These are phyloP conservation scores for Allomyces javanicus DNA, from an alignment of 192 early-diverging fungal species.

Conservation along the genomic window DNA sequence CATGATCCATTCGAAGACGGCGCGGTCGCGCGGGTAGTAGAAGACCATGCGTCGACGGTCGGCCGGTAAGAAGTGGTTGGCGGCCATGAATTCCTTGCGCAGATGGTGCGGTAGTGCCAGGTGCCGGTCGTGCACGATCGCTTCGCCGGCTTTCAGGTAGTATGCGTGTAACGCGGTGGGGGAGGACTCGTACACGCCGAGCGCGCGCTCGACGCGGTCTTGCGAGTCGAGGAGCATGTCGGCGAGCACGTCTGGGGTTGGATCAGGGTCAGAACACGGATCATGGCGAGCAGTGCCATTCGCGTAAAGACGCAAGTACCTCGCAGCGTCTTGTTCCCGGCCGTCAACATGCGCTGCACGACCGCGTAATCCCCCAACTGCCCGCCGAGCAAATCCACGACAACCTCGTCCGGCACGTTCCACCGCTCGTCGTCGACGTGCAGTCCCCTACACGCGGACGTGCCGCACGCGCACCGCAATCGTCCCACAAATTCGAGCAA, in stretches of 20 bases:
- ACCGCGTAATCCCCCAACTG: background rate
- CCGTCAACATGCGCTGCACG: background rate
- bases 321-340: background rate
- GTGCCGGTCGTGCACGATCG: too few relatives aligned
- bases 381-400: background rate
- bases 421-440: background rate
- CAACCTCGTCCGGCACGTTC: background rate
- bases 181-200: background rate
- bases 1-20: background rate
- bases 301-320: too few relatives aligned
- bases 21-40: background rate
- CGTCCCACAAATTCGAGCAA: background rate
- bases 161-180: too few relatives aligned
- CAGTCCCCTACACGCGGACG: background rate
- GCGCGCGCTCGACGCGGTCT: background rate
- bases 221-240: background rate
- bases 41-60: background rate
- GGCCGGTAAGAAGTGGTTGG: too few relatives aligned
- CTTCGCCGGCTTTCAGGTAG: too few relatives aligned
- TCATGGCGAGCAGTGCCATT: too few relatives aligned
- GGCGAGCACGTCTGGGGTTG: background rate
- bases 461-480: background rate
- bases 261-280: too few relatives aligned
- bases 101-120: too few relatives aligned
- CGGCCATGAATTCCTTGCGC: too few relatives aligned